Evolutionary conservation across 1,284 basidiomycete species (phyloP).

Genomic region (Naganishia cerealis): DNA sequence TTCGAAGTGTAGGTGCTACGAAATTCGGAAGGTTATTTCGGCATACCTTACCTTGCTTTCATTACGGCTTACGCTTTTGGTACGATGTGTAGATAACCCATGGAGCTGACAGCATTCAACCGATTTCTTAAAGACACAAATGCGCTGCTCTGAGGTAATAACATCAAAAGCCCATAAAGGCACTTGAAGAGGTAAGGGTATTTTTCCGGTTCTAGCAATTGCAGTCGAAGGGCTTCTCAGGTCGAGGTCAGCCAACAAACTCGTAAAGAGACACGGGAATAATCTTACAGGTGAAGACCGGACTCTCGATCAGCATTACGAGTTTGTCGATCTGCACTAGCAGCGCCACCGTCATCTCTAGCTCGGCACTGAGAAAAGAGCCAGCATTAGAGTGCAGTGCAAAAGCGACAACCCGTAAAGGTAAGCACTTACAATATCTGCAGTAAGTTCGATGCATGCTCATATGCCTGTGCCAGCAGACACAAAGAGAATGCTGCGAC

Average conservation of each 20-base stretch:
- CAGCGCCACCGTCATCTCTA: conserved; percentile 92
- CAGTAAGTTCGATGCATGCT: conserved; percentile 95
- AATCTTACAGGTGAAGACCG: conserved; percentile 87
- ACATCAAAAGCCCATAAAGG: conserved; percentile 94
- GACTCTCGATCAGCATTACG: conserved; percentile 95
- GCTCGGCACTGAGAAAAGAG: conserved; percentile 68
- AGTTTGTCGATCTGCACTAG: conserved; percentile 97
- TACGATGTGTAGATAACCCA: conserved; percentile 85
- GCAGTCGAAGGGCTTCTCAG: conserved; percentile 79
- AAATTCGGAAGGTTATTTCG: not conserved
- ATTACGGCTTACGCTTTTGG: conserved; percentile 68
- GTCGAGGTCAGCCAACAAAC: not conserved
- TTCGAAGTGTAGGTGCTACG: conserved; percentile 37
- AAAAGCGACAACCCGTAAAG: not conserved
- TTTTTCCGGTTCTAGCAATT: conserved; percentile 93
- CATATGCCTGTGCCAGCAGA: conserved; percentile 93
- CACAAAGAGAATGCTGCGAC: conserved; percentile 95
- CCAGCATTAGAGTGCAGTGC: not conserved
- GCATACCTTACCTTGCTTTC: not conserved
- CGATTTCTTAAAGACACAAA: conserved; percentile 94
- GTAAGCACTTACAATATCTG: conserved; percentile 77
- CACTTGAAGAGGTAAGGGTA: conserved; percentile 97
- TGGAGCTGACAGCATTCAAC: conserved; percentile 88
- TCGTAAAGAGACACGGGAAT: not conserved
- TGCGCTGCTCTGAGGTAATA: conserved; percentile 92